These are phyloP conservation scores for Populus hybrid DNA, from an alignment of 441 rosid species.

Conservation along the genomic window DNA sequence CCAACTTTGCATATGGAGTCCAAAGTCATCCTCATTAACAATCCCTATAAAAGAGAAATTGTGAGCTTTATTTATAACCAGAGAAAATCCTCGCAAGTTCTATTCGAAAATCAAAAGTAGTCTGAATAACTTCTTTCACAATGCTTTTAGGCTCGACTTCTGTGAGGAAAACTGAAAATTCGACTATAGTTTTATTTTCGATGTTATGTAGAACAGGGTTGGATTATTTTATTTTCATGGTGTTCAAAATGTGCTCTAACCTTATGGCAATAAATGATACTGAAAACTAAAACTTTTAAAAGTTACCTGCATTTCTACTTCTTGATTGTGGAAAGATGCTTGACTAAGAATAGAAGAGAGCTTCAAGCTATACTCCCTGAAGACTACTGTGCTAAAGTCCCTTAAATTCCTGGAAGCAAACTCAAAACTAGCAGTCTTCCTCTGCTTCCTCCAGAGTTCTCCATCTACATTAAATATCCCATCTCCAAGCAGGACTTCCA, in stretches of 20 bases:
- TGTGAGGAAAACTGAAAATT: neutral
- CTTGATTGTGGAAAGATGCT: slow-evolving; percentile 41
- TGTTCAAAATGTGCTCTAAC: neutral
- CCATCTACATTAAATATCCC: slow-evolving; percentile 93
- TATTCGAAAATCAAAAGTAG: neutral
- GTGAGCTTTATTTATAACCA: slow-evolving; percentile 33
- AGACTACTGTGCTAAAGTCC: slow-evolving; percentile 87
- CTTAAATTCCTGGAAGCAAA: slow-evolving; percentile 96
- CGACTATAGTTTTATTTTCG: neutral
- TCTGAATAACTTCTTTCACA: neutral
- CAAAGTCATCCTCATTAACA: slow-evolving; percentile 91
- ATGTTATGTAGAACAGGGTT: neutral
- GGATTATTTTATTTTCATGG: neutral
- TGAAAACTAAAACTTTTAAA: neutral
- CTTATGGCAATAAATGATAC: neutral
- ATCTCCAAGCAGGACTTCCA: slow-evolving; percentile 94
- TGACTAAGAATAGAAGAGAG: slow-evolving; percentile 26
- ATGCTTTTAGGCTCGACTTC: neutral
- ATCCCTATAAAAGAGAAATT: slow-evolving; percentile 41
- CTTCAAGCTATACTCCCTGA: slow-evolving; percentile 72
- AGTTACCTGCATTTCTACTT: slow-evolving; percentile 83
- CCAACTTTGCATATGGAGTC: too few species aligned
- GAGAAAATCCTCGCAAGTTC: slow-evolving; percentile 32
- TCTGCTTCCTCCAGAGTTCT: slow-evolving; percentile 85
- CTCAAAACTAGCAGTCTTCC: slow-evolving; percentile 94